A percentile compares a stretch with the other conserved stretches of the same genome.
phyloP scores from a whole-genome alignment of 1,284 basidiomycete genomes.

The Leccinum solheimii region DNA sequence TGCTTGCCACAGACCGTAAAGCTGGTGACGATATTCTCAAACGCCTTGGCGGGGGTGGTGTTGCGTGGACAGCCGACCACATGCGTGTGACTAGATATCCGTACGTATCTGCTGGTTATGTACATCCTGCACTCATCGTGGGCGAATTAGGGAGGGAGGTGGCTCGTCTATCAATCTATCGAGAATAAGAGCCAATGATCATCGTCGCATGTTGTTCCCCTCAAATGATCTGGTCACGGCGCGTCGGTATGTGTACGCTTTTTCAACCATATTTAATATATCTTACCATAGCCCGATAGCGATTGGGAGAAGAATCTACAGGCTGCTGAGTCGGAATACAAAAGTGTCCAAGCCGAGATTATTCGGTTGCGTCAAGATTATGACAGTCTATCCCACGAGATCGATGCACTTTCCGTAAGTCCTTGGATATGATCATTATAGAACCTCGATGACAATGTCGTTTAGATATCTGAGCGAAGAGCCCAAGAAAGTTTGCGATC shows the following conservation, averaged over 20 bases:
- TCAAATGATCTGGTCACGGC: conserved; percentile 36
- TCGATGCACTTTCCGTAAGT: conserved; percentile 26
- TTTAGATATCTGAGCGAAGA: conserved; percentile 30
- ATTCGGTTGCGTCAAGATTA: conserved; percentile 24
- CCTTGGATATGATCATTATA: neutral
- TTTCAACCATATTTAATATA: neutral
- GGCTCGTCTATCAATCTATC: conserved; percentile 45
- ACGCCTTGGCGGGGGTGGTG: conserved; percentile 46
- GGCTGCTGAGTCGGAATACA: conserved; percentile 30
- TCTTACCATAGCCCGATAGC: conserved; percentile 13
- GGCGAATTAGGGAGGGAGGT: conserved; percentile 58
- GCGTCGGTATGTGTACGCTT: conserved; percentile 32
- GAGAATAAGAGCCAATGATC: conserved; percentile 40
- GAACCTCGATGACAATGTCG: neutral
- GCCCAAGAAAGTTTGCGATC: conserved; percentile 30
- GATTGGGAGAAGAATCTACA: conserved; percentile 32
- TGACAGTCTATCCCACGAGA: conserved; percentile 17
- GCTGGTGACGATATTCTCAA: conserved; percentile 59
- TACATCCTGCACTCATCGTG: conserved; percentile 6
- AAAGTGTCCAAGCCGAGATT: conserved; percentile 18
- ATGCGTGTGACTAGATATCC: conserved; percentile 62
- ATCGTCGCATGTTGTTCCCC: conserved; percentile 52
- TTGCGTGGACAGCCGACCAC: conserved; percentile 61
- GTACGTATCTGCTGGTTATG: conserved; percentile 41
- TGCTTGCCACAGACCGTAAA: conserved; percentile 63